Base-by-base conservation (phyloP, 345 rosid genomes). In the Aurinia saxatilis region DNA sequence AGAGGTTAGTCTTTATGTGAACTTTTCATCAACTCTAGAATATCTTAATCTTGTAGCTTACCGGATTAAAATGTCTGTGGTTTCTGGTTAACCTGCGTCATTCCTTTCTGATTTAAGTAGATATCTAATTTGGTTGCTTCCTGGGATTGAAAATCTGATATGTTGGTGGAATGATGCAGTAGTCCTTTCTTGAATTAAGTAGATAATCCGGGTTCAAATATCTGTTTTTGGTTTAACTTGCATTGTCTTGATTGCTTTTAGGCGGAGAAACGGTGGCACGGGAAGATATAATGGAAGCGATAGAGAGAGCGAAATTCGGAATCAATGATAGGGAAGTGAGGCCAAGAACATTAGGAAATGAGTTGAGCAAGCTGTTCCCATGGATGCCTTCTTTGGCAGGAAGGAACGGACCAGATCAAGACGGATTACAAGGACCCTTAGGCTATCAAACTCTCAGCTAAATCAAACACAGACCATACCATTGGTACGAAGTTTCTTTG, bases 271-370 rank as follows among this genome's bases (percentile, higher is more conserved):
- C 46, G 0, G 91, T 92, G 57, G 75, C 78, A 7, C 82, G 99
- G 74, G 99, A 92, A 80, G 95, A 92, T 67, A 77, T 92, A 73
- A 92, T 92, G 97, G 97, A 85, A 82, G 95, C 96, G 0, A 76
- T 89, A 54, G 98, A 92, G 76, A 84, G 99, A 76, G 97, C 93
- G 8, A 92, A 92, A 73, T 92, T 77, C 39, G 99, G 97, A 37
- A 92, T 92, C 66, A 81, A 80, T 45, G 82, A 79, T 47, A 78
- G 71, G 73, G 88, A 81, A 70, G 61, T 59, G 63, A 80, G 68
- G 76, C 66, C 82, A 23, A 80, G 67, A 50, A 66, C 70, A 33
- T 75, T 87, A 61, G 77, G 89, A 71, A 87, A 81, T 72, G 95
- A 87, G 72, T 81, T 89, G 0, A 91, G 84, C 39, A 92, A 87